Percentiles rank a stretch among this genome's conserved stretches.
These are phyloP conservation scores for Debaryomycetaceae sp. DNA, from an alignment of 1,139 yeast genomes.

Conservation along the genomic window DNA sequence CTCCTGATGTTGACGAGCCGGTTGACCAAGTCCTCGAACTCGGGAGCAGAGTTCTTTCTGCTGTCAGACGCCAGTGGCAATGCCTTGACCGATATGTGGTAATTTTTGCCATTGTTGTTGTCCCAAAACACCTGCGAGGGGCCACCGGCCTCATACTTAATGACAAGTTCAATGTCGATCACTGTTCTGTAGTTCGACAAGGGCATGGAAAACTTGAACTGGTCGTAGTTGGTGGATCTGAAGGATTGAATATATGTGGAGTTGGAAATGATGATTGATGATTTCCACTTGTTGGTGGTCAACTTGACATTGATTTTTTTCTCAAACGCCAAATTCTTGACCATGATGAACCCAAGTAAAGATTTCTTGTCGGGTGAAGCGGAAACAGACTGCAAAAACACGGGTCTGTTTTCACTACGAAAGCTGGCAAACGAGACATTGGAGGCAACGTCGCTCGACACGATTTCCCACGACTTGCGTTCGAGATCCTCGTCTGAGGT, in stretches of 20 bases:
- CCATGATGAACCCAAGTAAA: constrained; percentile 30
- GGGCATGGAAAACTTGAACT: constrained; percentile 34
- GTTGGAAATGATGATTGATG: constrained; percentile 26
- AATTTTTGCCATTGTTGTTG: constrained; percentile 28
- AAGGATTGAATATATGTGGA: constrained; percentile 24
- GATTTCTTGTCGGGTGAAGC: constrained; percentile 14
- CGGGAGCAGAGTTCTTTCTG: constrained; percentile 13
- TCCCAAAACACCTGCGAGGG: constrained; percentile 28
- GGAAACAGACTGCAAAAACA: constrained; percentile 9
- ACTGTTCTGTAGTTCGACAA: constrained; percentile 21
- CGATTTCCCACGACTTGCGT: constrained; percentile 9
- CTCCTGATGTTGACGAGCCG: constrained; percentile 11
- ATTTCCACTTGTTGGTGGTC: constrained; percentile 36
- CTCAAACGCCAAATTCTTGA: constrained; percentile 36
- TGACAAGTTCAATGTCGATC: constrained; percentile 21
- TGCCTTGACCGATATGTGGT: constrained; percentile 21
- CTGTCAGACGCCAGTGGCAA: constrained; percentile 4
- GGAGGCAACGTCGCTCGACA: constrained; percentile 6
- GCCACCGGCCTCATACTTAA: constrained; percentile 19
- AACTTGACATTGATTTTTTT: constrained; percentile 33
- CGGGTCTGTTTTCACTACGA: constrained; percentile 6
- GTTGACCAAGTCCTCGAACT: constrained; percentile 24
- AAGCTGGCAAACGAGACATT: neutral
- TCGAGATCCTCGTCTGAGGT: constrained; percentile 13
- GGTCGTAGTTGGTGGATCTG: constrained; percentile 26